Conservation (phyloP, 75 land plant species). For the Adiantum capillusveneris region DNA sequence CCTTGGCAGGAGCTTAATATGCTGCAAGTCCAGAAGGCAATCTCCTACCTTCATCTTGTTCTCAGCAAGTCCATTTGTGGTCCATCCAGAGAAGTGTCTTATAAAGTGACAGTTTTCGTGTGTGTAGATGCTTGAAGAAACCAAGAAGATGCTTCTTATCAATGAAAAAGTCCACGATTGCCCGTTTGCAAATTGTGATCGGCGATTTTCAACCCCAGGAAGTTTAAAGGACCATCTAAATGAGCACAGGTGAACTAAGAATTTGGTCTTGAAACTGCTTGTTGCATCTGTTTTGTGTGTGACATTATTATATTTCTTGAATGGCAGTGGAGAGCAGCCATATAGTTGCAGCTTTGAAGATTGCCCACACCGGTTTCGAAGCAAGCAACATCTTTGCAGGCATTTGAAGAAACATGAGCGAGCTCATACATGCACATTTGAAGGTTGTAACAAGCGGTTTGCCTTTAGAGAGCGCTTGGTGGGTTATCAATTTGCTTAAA, state of each 20-base stretch:
- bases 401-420: constrained; percentile 31
- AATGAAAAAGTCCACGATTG: constrained; percentile 28
- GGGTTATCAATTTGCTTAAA: not conserved
- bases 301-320: too few relatives aligned
- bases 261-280: too few relatives aligned
- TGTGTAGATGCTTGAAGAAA: constrained; percentile 30
- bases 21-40: constrained; percentile 23
- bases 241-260: constrained; percentile 21
- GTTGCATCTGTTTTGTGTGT: too few relatives aligned
- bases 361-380: constrained; percentile 13
- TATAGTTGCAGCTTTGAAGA: constrained; percentile 29
- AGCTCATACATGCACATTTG: constrained; percentile 27
- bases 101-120: not conserved
- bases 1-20: constrained; percentile 28
- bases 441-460: constrained; percentile 30
- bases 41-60: not conserved
- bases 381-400: constrained; percentile 27
- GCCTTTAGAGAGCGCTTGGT: constrained; percentile 32
- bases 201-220: constrained; percentile 25
- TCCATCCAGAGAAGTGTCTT: too few relatives aligned
- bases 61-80: not conserved
- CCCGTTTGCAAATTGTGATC: constrained; percentile 6
- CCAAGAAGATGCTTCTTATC: constrained; percentile 23
- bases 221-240: constrained; percentile 23
- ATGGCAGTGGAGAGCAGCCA: constrained; percentile 25